These are phyloP conservation scores for Rhexocercosporidium sp. DNA, from an alignment of 2,329 filamentous ascomycete genomes.

Conservation along the genomic window DNA sequence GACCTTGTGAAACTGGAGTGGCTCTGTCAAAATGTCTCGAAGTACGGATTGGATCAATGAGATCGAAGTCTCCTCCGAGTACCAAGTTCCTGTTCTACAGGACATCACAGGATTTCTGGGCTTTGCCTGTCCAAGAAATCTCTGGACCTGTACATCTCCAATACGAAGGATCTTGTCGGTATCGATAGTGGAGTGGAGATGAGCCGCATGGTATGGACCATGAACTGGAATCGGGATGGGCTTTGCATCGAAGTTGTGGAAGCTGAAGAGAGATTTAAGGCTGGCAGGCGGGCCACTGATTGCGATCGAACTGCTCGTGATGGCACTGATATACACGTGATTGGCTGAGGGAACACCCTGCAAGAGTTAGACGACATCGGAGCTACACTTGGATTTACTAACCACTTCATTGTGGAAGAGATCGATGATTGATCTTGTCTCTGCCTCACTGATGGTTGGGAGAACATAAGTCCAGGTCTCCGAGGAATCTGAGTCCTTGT, in stretches of 20 bases:
- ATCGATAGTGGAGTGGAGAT: slow-evolving; percentile 54
- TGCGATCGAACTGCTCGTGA: slow-evolving; percentile 54
- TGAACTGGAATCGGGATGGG: slow-evolving; percentile 58
- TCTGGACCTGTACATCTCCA: slow-evolving; percentile 46
- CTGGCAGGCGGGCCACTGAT: slow-evolving; percentile 60
- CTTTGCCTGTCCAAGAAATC: slow-evolving; percentile 49
- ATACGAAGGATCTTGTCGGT: slow-evolving; percentile 53
- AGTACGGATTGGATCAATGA: slow-evolving; percentile 35
- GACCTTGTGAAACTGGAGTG: slow-evolving; percentile 53
- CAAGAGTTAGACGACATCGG: slow-evolving; percentile 15
- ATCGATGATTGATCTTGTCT: slow-evolving; percentile 55
- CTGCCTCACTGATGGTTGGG: slow-evolving; percentile 57
- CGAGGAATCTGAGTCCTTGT: slow-evolving; percentile 47
- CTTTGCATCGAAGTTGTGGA: slow-evolving; percentile 48
- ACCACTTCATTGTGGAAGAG: slow-evolving; percentile 64
- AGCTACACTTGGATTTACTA: slow-evolving; percentile 31
- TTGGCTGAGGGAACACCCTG: slow-evolving; percentile 51
- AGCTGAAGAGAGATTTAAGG: slow-evolving; percentile 50
- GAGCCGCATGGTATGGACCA: slow-evolving; percentile 61
- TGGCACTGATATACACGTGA: slow-evolving; percentile 59
- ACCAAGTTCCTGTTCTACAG: slow-evolving; percentile 43
- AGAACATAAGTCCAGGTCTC: slow-evolving; percentile 72
- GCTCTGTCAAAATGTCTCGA: slow-evolving; percentile 56
- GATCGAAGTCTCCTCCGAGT: slow-evolving; percentile 23
- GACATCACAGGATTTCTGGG: slow-evolving; percentile 57